phyloP scores from a whole-genome alignment of 2,329 filamentous ascomycete genomes.

The Huntiella bhutanensis region DNA sequence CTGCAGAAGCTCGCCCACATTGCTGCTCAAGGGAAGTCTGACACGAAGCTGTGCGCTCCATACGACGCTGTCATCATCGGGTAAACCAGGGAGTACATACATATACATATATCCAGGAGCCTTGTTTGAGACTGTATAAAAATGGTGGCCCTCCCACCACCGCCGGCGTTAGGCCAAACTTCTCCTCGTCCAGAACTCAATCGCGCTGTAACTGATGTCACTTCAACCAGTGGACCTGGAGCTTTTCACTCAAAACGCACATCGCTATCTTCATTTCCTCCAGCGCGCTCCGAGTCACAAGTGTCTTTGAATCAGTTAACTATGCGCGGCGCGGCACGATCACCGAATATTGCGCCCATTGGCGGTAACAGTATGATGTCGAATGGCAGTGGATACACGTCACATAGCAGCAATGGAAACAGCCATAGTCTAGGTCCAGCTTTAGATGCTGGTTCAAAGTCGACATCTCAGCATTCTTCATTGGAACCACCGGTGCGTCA shows the following conservation, averaged over 20 bases:
- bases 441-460: constrained; percentile 5
- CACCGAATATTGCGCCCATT: constrained; percentile 25
- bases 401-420: constrained; percentile 2
- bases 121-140: constrained; percentile 6
- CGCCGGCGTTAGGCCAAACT: background rate
- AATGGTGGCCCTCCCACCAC: constrained; percentile 8
- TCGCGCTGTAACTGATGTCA: constrained; percentile 7
- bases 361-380: constrained; percentile 21
- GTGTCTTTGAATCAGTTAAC: constrained; percentile 24
- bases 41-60: too few species aligned
- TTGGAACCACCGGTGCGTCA: constrained; percentile 26
- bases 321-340: constrained; percentile 23
- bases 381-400: constrained; percentile 3
- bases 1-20: too few species aligned
- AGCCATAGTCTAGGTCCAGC: background rate
- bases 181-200: constrained; percentile 9
- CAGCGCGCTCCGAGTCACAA: constrained; percentile 37
- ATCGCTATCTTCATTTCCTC: constrained; percentile 47
- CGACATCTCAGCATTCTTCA: constrained; percentile 39
- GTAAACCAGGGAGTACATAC: background rate
- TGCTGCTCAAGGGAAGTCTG: too few species aligned
- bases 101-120: background rate
- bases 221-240: background rate
- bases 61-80: background rate
- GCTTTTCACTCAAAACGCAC: constrained; percentile 20